Percentiles rank a stretch among this genome's conserved stretches.
Evolutionary conservation across 768 basidiomycete genomes (phyloP).

Genomic region (Leucocoprinus sp.): DNA sequence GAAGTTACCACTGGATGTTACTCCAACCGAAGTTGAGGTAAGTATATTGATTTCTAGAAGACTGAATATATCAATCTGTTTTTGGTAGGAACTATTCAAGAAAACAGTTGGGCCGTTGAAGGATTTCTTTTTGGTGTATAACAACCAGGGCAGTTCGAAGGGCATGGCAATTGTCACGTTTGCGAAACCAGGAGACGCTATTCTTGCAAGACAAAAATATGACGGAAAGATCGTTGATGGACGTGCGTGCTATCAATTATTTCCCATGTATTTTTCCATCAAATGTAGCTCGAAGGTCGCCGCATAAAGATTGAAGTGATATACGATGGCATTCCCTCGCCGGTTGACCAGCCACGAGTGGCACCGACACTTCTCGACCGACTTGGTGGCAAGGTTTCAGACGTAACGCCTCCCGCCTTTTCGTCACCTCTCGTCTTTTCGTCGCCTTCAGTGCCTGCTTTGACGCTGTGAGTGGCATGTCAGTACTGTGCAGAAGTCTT

Average conservation of each 20-base stretch:
- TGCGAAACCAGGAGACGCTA: conserved; percentile 55
- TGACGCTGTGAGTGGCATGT: conserved; percentile 6
- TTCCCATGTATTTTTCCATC: background rate
- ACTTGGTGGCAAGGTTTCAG: conserved; percentile 10
- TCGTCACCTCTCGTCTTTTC: background rate
- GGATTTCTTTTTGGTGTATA: conserved; percentile 66
- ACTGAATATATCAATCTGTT: background rate
- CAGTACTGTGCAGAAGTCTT: background rate
- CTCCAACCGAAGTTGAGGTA: conserved; percentile 62
- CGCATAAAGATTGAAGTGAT: conserved; percentile 63
- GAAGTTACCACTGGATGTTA: conserved; percentile 59
- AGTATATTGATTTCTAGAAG: conserved; percentile 13
- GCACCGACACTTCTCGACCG: conserved; percentile 6
- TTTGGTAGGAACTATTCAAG: conserved; percentile 55
- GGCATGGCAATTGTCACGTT: conserved; percentile 76
- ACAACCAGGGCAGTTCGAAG: conserved; percentile 66
- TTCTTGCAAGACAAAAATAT: conserved; percentile 56
- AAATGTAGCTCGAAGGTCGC: conserved; percentile 35
- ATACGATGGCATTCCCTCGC: conserved; percentile 29
- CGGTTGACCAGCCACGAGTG: conserved; percentile 13
- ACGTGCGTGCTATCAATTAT: conserved; percentile 25
- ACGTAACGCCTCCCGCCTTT: background rate
- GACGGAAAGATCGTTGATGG: conserved; percentile 71
- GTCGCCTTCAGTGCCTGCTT: background rate
- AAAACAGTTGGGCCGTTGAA: conserved; percentile 71